Evolutionary conservation across 148 eudicot genomes (phyloP).

Genomic region (Rhododendron simsii): DNA sequence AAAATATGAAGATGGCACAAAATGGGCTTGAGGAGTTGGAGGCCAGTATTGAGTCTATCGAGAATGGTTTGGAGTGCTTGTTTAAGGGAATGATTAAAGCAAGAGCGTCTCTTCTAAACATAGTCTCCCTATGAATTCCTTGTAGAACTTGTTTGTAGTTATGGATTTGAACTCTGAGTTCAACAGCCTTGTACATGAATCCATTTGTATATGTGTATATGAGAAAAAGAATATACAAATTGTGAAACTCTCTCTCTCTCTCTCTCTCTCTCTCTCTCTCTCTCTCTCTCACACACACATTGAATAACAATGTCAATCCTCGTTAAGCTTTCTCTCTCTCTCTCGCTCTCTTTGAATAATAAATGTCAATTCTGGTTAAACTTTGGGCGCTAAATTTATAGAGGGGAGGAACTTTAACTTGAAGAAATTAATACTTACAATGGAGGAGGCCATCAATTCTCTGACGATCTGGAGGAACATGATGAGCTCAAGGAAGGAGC

Average conservation of each 20-base stretch:
- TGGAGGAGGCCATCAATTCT: too few relatives aligned
- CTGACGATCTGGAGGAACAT: too few relatives aligned
- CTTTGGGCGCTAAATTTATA: too few relatives aligned
- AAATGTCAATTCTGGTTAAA: too few relatives aligned
- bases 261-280: not conserved
- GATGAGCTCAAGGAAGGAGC: too few relatives aligned
- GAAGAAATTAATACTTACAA: too few relatives aligned
- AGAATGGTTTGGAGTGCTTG: slow-evolving; percentile 33
- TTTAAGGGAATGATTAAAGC: slow-evolving; percentile 37
- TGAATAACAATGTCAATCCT: too few relatives aligned
- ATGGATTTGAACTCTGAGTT: not conserved
- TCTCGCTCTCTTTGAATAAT: too few relatives aligned
- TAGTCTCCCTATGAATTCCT: not conserved
- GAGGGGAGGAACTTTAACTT: too few relatives aligned
- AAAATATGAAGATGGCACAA: slow-evolving; percentile 17
- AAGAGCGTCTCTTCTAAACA: slow-evolving; percentile 22
- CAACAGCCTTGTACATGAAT: not conserved
- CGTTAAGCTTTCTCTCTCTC: too few relatives aligned
- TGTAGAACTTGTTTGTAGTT: not conserved
- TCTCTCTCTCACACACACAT: not conserved
- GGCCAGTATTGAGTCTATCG: slow-evolving; percentile 23
- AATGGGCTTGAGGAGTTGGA: slow-evolving; percentile 28
- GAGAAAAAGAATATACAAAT: not conserved
- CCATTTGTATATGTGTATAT: not conserved
- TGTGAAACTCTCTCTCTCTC: not conserved